Evolutionary conservation across 306 rosid species (phyloP).

Genomic region (Chamaecrista fasciculata): DNA sequence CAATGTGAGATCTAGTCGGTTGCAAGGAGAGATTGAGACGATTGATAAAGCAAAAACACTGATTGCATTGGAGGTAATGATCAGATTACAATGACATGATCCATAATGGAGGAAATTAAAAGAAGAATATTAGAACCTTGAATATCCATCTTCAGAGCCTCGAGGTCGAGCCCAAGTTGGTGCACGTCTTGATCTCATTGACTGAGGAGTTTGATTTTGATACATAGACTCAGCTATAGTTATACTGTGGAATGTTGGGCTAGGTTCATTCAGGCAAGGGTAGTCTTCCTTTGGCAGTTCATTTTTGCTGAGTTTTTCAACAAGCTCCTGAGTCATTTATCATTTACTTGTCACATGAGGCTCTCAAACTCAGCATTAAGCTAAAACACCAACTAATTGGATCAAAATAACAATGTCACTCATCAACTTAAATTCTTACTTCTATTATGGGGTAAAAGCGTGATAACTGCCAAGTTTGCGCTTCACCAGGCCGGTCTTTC

Average conservation of each 20-base stretch:
- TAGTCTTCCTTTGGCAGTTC: constrained; percentile 83
- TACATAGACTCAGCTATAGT: constrained; percentile 43
- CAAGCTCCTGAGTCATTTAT: constrained; percentile 57
- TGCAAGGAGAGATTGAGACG: background rate
- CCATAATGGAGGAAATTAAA: background rate
- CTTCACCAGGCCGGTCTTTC: constrained; percentile 70
- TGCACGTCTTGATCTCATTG: constrained; percentile 85
- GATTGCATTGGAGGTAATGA: constrained; percentile 21
- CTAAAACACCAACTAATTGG: too few species aligned
- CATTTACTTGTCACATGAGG: constrained; percentile 19
- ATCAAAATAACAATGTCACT: too few species aligned
- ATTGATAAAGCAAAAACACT: constrained; percentile 7
- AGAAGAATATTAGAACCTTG: constrained; percentile 72
- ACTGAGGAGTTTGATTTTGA: constrained; percentile 62
- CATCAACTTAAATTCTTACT: constrained; percentile 55
- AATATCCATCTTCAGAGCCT: constrained; percentile 89
- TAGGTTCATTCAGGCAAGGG: constrained; percentile 90
- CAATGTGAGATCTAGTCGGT: too few species aligned
- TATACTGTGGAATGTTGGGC: constrained; percentile 66
- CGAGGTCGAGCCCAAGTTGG: constrained; percentile 91
- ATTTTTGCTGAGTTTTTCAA: constrained; percentile 75
- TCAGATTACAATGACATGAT: constrained; percentile 8
- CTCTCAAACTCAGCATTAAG: constrained; percentile 12
- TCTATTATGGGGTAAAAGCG: constrained; percentile 92
- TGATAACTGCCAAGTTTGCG: constrained; percentile 77